Conservation (phyloP, 805 yeast species). For the Wickerhamomyces subpelliculosus region DNA sequence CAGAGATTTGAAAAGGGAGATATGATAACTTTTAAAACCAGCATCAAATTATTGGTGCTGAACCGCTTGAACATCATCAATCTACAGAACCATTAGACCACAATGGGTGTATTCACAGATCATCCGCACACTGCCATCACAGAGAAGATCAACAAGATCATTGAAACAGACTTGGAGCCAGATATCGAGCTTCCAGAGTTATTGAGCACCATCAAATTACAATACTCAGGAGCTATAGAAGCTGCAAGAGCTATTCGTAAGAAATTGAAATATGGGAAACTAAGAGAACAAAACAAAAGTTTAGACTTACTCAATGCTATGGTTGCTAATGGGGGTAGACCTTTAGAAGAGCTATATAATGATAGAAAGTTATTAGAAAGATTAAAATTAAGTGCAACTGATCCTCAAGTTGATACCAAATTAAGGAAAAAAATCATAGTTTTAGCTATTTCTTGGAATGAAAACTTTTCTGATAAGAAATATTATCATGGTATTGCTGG, state of each 20-base stretch:
- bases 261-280: constrained; percentile 77
- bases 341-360: constrained; percentile 38
- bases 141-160: constrained; percentile 49
- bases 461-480: constrained; percentile 42
- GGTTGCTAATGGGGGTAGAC: constrained; percentile 46
- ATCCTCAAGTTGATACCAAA: constrained; percentile 35
- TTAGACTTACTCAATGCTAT: constrained; percentile 53
- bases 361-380: constrained; percentile 66
- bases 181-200: constrained; percentile 29
- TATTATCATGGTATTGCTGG: constrained; percentile 42
- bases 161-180: constrained; percentile 24
- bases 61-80: too few relatives aligned
- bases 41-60: too few relatives aligned
- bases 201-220: constrained; percentile 26
- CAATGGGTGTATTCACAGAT: constrained; percentile 50
- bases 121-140: constrained; percentile 70
- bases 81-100: too few relatives aligned
- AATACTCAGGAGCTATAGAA: constrained; percentile 46
- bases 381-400: constrained; percentile 41
- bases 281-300: constrained; percentile 59
- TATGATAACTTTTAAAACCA: too few relatives aligned
- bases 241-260: constrained; percentile 90
- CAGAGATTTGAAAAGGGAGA: too few relatives aligned
- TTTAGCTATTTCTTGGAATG: constrained; percentile 63
- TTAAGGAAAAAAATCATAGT: constrained; percentile 42